Percentiles rank a stretch among this genome's conserved stretches.
phyloP scores from a whole-genome alignment of 75 land plant species.

The Pinus tabuliformis region DNA sequence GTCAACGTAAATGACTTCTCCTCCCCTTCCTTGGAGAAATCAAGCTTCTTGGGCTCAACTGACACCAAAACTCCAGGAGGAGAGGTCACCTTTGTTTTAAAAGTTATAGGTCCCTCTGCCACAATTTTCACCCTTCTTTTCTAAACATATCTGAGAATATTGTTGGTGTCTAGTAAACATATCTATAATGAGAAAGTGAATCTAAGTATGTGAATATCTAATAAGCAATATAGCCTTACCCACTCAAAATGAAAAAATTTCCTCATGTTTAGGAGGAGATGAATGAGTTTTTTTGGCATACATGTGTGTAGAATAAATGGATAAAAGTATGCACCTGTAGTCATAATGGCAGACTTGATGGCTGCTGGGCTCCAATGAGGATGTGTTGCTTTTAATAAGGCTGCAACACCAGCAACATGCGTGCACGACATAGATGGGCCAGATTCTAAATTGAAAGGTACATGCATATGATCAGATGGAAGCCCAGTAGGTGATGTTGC shows the following conservation, averaged over 20 bases:
- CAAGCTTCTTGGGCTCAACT: conserved; percentile 27
- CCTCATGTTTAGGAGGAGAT: not conserved
- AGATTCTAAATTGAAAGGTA: conserved; percentile 15
- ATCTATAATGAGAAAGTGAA: conserved; percentile 14
- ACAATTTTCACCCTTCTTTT: conserved; percentile 41
- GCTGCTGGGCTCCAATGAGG: conserved; percentile 33
- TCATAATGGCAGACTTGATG: conserved; percentile 29
- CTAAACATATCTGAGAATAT: no score
- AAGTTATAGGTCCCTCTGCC: conserved; percentile 22
- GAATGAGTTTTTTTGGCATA: not conserved
- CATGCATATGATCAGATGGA: conserved; percentile 8
- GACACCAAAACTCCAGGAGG: conserved; percentile 23
- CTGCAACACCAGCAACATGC: conserved; percentile 20
- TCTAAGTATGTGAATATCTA: no score
- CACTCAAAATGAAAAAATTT: no score
- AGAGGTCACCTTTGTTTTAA: conserved; percentile 11
- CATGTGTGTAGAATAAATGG: not conserved
- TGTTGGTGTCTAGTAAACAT: conserved; percentile 8
- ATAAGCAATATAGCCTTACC: no score
- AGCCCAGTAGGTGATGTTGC: conserved; percentile 11
- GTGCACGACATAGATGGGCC: conserved; percentile 34
- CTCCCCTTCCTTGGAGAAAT: conserved; percentile 26
- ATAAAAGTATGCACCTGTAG: conserved; percentile 6
- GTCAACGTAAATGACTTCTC: conserved; percentile 28
- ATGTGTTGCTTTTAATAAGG: conserved; percentile 18